A percentile compares a stretch with the other conserved stretches of the same genome.
phyloP scores from a whole-genome alignment of 352 stramenopile species.

The Elongisporangium senticosum region DNA sequence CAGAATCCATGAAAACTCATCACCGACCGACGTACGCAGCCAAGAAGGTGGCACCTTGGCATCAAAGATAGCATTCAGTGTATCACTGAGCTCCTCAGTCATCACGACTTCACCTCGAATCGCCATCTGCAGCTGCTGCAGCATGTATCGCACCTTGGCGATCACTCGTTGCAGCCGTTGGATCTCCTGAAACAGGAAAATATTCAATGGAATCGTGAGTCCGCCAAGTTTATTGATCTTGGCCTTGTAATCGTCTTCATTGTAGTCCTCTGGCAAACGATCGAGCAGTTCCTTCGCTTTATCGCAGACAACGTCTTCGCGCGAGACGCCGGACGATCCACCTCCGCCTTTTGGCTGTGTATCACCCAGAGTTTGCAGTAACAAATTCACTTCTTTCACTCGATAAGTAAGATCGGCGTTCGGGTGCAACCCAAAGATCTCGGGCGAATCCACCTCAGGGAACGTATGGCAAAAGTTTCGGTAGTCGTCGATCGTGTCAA shows the following conservation, averaged over 20 bases:
- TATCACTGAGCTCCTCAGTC: slow-evolving; percentile 94
- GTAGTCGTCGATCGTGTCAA: slow-evolving; percentile 93
- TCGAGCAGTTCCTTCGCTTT: slow-evolving; percentile 94
- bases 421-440: slow-evolving; percentile 98
- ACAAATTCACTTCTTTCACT: slow-evolving; percentile 94
- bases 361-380: slow-evolving; percentile 93
- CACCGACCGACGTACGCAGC: slow-evolving; percentile 94
- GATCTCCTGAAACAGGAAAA: slow-evolving; percentile 99
- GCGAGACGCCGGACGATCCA: slow-evolving; percentile 80
- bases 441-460: slow-evolving; percentile 96
- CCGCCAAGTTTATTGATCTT: slow-evolving; percentile 96
- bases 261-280: slow-evolving; percentile 94
- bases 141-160: slow-evolving; percentile 92
- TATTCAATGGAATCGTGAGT: slow-evolving; percentile 95
- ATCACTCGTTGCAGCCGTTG: slow-evolving; percentile 96
- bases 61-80: slow-evolving; percentile 95
- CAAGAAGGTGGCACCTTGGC: slow-evolving; percentile 93
- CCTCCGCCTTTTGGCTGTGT: slow-evolving; percentile 96
- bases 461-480: slow-evolving; percentile 93
- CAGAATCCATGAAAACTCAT: slow-evolving; percentile 98
- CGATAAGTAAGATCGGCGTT: slow-evolving; percentile 98
- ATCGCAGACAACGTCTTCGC: slow-evolving; percentile 95
- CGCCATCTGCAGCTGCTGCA: slow-evolving; percentile 95
- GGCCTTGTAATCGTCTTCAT: slow-evolving; percentile 96
- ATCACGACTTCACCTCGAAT: slow-evolving; percentile 98